A percentile compares a stretch with the other conserved stretches of the same genome.
Conservation (phyloP, 495 filamentous ascomycete species). For the Neurospora terricola region DNA sequence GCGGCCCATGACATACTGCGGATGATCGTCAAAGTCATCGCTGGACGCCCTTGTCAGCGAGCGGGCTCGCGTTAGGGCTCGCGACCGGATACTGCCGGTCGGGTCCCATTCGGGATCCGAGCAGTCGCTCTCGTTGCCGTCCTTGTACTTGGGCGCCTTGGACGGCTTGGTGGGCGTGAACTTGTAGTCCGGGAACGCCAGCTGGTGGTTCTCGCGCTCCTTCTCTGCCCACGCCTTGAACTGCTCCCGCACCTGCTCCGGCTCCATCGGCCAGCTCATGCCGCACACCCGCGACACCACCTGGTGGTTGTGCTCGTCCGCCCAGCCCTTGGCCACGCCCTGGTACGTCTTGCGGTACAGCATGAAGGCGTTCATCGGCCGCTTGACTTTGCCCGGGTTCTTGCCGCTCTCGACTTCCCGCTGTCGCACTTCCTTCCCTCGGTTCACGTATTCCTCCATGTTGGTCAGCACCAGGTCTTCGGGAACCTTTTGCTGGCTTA, state of each 20-base stretch:
- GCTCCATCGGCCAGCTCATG: conserved; percentile 76
- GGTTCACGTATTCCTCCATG: conserved; percentile 74
- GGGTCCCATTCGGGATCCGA: conserved; percentile 27
- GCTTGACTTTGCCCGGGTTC: conserved; percentile 67
- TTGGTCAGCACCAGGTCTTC: conserved; percentile 54
- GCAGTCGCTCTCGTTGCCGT: conserved; percentile 26
- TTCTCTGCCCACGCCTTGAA: conserved; percentile 74
- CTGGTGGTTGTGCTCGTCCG: conserved; percentile 87
- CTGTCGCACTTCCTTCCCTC: conserved; percentile 53
- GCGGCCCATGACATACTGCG: conserved; percentile 25
- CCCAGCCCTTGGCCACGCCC: conserved; percentile 73
- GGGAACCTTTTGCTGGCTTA: conserved; percentile 54
- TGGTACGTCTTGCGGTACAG: conserved; percentile 91
- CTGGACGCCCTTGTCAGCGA: conserved; percentile 21
- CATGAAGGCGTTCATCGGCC: conserved; percentile 99
- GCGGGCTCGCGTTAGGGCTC: conserved; percentile 17
- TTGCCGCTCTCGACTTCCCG: conserved; percentile 57
- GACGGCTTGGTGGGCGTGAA: conserved; percentile 76
- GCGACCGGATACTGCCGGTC: background rate
- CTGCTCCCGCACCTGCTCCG: conserved; percentile 56
- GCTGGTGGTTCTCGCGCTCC: conserved; percentile 77
- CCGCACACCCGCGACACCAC: conserved; percentile 80
- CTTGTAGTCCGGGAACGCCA: conserved; percentile 87
- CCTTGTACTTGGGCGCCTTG: conserved; percentile 36
- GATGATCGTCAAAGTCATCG: conserved; percentile 18